phyloP scores from a whole-genome alignment of 495 filamentous ascomycete species.

The Penicillium coprophilum region DNA sequence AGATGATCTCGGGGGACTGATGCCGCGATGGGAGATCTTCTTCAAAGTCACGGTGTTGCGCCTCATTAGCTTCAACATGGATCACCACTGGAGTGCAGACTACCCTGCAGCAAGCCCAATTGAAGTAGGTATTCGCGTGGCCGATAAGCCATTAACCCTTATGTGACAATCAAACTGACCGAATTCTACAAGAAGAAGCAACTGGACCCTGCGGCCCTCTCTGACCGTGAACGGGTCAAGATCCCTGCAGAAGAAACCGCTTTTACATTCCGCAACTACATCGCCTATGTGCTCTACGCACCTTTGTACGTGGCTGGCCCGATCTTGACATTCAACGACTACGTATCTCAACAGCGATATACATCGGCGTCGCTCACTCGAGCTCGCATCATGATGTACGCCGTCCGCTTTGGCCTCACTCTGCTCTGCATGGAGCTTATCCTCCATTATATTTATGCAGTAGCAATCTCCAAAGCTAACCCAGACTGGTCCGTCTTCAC shows the following conservation, averaged over 20 bases:
- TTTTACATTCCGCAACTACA: conserved; percentile 77
- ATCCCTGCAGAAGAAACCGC: conserved; percentile 68
- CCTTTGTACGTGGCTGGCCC: conserved; percentile 92
- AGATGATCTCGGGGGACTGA: conserved; percentile 76
- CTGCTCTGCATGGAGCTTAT: conserved; percentile 92
- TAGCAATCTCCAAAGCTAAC: conserved; percentile 82
- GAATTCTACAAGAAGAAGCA: conserved; percentile 93
- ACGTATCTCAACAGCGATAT: conserved; percentile 82
- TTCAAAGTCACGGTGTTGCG: conserved; percentile 97
- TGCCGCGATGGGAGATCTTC: conserved; percentile 86
- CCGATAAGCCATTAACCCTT: conserved; percentile 3
- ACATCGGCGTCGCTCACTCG: conserved; percentile 63
- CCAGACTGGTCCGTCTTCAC: conserved; percentile 83
- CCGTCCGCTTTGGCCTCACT: conserved; percentile 73
- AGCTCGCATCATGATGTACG: conserved; percentile 73
- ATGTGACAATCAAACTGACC: conserved; percentile 38
- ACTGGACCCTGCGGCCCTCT: conserved; percentile 79
- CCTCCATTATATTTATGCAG: conserved; percentile 89
- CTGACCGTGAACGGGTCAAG: conserved; percentile 80
- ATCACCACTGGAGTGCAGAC: conserved; percentile 90
- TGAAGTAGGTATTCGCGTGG: conserved; percentile 67
- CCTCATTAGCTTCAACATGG: conserved; percentile 93
- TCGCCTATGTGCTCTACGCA: conserved; percentile 86
- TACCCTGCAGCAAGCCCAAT: conserved; percentile 63
- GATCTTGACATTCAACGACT: conserved; percentile 97